These are phyloP conservation scores for Clarireedia paspali DNA, from an alignment of 2,329 filamentous ascomycete genomes.

Conservation along the genomic window DNA sequence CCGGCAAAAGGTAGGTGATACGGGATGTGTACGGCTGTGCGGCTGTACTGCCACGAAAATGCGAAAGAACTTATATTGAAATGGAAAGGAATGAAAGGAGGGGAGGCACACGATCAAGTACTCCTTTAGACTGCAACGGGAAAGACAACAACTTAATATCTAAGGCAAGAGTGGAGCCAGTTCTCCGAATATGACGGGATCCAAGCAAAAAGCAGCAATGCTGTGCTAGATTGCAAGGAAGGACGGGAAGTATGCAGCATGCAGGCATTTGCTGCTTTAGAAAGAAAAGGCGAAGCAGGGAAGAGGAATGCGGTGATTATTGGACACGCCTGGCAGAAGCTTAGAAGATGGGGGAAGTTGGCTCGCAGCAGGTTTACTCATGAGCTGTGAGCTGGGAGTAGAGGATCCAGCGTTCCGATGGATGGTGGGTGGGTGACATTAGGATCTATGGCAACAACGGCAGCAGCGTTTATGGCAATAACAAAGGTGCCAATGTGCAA, in stretches of 20 bases:
- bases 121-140: neutral
- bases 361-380: too few relatives aligned
- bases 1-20: too few relatives aligned
- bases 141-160: neutral
- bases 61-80: neutral
- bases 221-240: neutral
- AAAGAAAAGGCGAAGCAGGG: neutral
- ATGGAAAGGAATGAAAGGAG: neutral
- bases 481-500: too few relatives aligned
- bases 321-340: neutral
- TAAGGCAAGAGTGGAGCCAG: neutral
- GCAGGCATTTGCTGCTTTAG: neutral
- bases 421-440: too few relatives aligned
- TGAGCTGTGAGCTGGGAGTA: too few relatives aligned
- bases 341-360: neutral
- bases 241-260: neutral
- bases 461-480: too few relatives aligned
- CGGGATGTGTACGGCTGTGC: neutral
- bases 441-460: too few relatives aligned
- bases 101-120: slow-evolving; percentile 9
- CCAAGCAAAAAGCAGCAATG: too few relatives aligned
- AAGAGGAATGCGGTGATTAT: neutral
- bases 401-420: too few relatives aligned
- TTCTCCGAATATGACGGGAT: neutral
- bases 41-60: neutral